phyloP scores from a whole-genome alignment of 139 green algal species.

The Pleodorina starrii region DNA sequence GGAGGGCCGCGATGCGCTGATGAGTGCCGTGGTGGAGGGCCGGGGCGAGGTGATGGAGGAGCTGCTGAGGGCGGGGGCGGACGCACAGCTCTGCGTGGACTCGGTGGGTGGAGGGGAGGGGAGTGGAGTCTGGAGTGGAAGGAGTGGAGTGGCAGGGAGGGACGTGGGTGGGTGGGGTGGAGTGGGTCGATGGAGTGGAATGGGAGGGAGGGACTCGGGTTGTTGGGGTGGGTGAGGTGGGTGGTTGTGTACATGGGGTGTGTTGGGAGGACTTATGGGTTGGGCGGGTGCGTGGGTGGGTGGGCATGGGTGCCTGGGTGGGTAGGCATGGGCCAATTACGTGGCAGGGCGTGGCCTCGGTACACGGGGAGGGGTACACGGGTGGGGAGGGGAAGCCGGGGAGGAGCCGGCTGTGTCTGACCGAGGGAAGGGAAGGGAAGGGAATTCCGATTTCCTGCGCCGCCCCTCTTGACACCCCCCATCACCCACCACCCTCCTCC shows the following conservation, averaged over 20 bases:
- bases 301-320: too few species aligned
- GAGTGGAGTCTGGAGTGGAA: too few species aligned
- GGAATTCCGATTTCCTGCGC: too few species aligned
- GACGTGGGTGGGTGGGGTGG: not conserved
- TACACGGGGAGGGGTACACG: not conserved
- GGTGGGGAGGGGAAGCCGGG: not conserved
- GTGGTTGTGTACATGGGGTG: too few species aligned
- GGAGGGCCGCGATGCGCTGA: not conserved
- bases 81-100: not conserved
- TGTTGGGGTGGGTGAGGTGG: not conserved
- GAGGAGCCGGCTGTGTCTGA: too few species aligned
- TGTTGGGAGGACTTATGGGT: too few species aligned
- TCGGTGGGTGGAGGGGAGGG: not conserved
- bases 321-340: too few species aligned
- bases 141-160: not conserved
- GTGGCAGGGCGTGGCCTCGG: too few species aligned
- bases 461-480: too few species aligned
- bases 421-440: too few species aligned
- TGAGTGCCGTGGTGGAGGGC: not conserved
- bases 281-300: too few species aligned
- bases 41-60: not conserved
- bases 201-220: not conserved
- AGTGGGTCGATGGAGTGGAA: not conserved
- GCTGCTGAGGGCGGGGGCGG: not conserved
- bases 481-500: too few species aligned